Percentiles rank a stretch among this genome's conserved stretches.
phyloP scores from a whole-genome alignment of 768 basidiomycete species.

The Pleurotus eryngii region DNA sequence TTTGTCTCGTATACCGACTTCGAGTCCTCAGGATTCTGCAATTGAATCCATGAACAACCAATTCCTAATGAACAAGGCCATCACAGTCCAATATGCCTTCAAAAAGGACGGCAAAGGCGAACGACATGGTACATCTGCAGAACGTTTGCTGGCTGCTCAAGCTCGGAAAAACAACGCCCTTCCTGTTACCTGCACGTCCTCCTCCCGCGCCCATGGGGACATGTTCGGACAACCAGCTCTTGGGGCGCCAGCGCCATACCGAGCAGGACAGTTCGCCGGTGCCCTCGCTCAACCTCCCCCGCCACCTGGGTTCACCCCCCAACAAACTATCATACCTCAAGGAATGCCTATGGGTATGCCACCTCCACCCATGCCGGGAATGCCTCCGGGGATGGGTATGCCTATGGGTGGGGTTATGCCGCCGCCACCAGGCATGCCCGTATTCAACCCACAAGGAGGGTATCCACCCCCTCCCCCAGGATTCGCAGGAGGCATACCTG shows the following conservation, averaged over 20 bases:
- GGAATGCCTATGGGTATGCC: conserved; percentile 15
- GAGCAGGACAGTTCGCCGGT: conserved; percentile 88
- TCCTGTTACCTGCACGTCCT: conserved; percentile 71
- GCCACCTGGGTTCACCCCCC: conserved; percentile 74
- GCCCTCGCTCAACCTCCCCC: conserved; percentile 80
- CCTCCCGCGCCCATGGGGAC: conserved; percentile 47
- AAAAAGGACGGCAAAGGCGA: conserved; percentile 99
- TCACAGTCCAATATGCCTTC: conserved; percentile 97
- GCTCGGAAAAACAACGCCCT: conserved; percentile 94
- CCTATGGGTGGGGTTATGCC: conserved; percentile 20
- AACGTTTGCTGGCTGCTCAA: conserved; percentile 91
- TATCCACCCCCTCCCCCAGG: conserved; percentile 22
- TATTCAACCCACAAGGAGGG: conserved; percentile 11
- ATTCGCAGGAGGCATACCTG: conserved; percentile 26
- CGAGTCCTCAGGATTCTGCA: conserved; percentile 94
- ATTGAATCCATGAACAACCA: conserved; percentile 97
- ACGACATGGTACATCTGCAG: conserved; percentile 95
- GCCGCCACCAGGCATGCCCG: conserved; percentile 32
- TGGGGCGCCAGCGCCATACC: conserved; percentile 73
- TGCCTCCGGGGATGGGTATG: conserved; percentile 15
- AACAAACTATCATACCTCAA: conserved; percentile 59
- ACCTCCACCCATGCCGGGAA: conserved; percentile 20
- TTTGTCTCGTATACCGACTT: conserved; percentile 98
- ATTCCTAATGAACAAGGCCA: conserved; percentile 97
- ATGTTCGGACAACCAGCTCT: conserved; percentile 64